These are phyloP conservation scores for Ogataea nonfermentans DNA, from an alignment of 805 yeast species.

Conservation along the genomic window DNA sequence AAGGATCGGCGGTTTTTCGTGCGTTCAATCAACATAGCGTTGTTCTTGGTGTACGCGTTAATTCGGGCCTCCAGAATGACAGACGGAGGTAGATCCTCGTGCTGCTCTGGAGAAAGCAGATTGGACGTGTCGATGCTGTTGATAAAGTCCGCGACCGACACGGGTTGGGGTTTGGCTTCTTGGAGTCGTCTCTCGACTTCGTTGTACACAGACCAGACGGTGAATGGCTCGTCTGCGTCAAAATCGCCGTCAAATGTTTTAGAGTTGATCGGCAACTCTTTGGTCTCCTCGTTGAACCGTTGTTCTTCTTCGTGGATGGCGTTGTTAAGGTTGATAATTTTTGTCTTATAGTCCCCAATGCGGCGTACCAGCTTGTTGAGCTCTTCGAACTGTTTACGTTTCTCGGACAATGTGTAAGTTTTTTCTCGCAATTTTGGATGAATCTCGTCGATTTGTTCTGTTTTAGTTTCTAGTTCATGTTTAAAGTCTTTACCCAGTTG, in stretches of 20 bases:
- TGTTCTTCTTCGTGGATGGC: constrained; percentile 64
- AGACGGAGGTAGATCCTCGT: constrained; percentile 43
- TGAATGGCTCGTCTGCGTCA: constrained; percentile 92
- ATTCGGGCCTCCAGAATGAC: constrained; percentile 71
- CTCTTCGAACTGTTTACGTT: constrained; percentile 49
- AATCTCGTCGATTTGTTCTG: constrained; percentile 48
- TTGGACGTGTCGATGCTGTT: constrained; percentile 13
- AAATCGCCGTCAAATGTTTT: constrained; percentile 52
- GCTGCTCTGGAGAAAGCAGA: constrained; percentile 14
- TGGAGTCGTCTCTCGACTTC: constrained; percentile 44
- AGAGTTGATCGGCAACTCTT: constrained; percentile 33
- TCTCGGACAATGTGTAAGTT: constrained; percentile 47
- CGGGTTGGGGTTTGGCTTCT: constrained; percentile 17
- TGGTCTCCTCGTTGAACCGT: constrained; percentile 44
- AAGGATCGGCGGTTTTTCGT: constrained; percentile 52
- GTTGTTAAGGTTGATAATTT: constrained; percentile 55
- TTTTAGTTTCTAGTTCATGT: constrained; percentile 52
- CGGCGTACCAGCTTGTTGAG: constrained; percentile 44
- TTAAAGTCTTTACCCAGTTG: constrained; percentile 59
- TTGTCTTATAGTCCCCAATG: constrained; percentile 51
- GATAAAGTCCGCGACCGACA: constrained; percentile 10
- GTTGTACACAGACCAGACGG: constrained; percentile 58
- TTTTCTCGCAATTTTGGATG: constrained; percentile 59
- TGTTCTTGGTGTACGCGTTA: constrained; percentile 74
- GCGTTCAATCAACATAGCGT: constrained; percentile 50